Percentiles rank a stretch among this genome's conserved stretches.
These are phyloP conservation scores for Maudiozyma turicensis DNA, from an alignment of 805 yeast genomes.

Conservation along the genomic window DNA sequence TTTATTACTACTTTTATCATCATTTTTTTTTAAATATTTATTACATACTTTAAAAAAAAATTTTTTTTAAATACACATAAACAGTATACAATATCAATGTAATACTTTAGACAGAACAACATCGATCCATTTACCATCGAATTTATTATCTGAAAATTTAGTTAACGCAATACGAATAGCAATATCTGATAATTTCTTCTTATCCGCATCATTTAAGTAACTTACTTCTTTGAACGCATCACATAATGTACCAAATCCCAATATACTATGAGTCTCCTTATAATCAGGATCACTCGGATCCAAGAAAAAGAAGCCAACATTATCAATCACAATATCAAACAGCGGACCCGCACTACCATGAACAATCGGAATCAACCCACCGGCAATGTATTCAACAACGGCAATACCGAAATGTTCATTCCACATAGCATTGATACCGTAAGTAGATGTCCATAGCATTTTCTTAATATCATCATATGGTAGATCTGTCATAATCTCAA, in stretches of 20 bases:
- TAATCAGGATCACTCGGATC: constrained; percentile 66
- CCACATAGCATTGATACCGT: constrained; percentile 97
- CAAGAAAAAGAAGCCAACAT: constrained; percentile 68
- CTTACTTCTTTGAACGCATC: constrained; percentile 39
- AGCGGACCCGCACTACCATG: constrained; percentile 96
- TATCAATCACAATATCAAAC: constrained; percentile 68
- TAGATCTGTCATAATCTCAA: constrained; percentile 62
- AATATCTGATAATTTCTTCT: constrained; percentile 34
- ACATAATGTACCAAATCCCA: constrained; percentile 29
- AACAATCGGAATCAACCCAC: constrained; percentile 79
- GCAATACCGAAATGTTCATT: constrained; percentile 98
- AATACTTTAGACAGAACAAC: constrained; percentile 9
- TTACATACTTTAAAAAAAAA: background rate
- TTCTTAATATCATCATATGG: constrained; percentile 52
- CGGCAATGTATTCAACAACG: constrained; percentile 82
- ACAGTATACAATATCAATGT: background rate
- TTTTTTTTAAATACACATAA: background rate
- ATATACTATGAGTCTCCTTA: constrained; percentile 15
- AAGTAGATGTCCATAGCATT: constrained; percentile 46
- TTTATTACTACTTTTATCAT: background rate
- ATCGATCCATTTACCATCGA: constrained; percentile 46
- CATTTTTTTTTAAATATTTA: background rate
- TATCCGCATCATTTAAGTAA: constrained; percentile 30
- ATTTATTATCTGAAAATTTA: constrained; percentile 54
- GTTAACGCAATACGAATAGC: constrained; percentile 38